Evolutionary conservation across 2,329 filamentous ascomycete genomes (phyloP).

Genomic region (Pseudogymnoascus sp.): DNA sequence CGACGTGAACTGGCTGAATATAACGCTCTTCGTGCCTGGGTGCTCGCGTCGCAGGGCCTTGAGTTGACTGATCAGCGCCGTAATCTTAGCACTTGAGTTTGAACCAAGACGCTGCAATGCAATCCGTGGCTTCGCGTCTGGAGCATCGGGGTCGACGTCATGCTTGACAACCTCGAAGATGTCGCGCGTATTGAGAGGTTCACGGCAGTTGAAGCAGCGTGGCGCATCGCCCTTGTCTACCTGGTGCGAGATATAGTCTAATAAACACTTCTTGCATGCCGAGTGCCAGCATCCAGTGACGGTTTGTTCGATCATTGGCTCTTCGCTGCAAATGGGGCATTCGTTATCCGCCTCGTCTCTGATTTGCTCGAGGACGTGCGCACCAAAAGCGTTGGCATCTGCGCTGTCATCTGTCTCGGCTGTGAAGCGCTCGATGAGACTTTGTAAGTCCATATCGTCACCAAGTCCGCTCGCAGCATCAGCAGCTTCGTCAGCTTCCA

Average conservation of each 20-base stretch:
- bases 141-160: constrained; percentile 49
- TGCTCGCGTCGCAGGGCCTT: constrained; percentile 59
- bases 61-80: constrained; percentile 69
- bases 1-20: constrained; percentile 96
- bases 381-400: constrained; percentile 67
- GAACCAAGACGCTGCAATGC: constrained; percentile 54
- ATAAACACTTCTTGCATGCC: constrained; percentile 87
- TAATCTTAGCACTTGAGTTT: constrained; percentile 81
- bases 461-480: constrained; percentile 75
- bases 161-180: constrained; percentile 89
- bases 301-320: constrained; percentile 89
- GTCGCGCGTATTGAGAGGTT: constrained; percentile 72
- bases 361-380: constrained; percentile 84
- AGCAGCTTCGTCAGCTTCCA: constrained; percentile 69
- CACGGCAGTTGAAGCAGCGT: constrained; percentile 85
- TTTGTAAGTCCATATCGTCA: constrained; percentile 92
- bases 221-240: constrained; percentile 68
- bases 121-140: constrained; percentile 44
- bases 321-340: constrained; percentile 90
- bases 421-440: constrained; percentile 78
- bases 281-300: constrained; percentile 98
- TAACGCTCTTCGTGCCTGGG: constrained; percentile 74
- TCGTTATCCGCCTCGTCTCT: constrained; percentile 82
- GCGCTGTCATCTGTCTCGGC: constrained; percentile 55
- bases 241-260: constrained; percentile 84